Conservation (phyloP, 176 grass and related monocot species). For the Eragrostis curvula region DNA sequence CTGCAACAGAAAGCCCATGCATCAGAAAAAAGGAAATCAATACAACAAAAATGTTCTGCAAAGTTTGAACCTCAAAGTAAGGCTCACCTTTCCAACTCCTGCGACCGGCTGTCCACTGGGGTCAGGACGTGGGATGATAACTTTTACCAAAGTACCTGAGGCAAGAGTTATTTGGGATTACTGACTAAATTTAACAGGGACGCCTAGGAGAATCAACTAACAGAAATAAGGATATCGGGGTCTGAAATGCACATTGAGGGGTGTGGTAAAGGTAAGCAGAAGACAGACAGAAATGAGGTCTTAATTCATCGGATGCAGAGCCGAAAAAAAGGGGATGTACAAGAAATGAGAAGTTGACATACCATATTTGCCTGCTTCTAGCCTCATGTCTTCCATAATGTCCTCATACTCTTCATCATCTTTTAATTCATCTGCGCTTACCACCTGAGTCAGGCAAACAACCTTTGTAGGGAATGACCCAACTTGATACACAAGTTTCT, state of each 20-base stretch:
- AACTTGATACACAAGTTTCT: conserved; percentile 98
- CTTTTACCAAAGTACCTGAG: conserved; percentile 81
- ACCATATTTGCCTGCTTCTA: conserved; percentile 96
- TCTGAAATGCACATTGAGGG: background rate
- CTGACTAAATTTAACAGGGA: background rate
- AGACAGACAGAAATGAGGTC: background rate
- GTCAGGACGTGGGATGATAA: conserved; percentile 86
- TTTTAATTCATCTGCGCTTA: conserved; percentile 76
- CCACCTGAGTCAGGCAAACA: conserved; percentile 88
- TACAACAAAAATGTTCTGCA: background rate
- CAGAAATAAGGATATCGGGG: background rate
- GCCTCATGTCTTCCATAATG: conserved; percentile 98
- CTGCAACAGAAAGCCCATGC: conserved; percentile 38
- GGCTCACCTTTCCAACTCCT: conserved; percentile 80
- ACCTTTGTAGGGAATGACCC: conserved; percentile 87
- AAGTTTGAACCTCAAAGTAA: background rate
- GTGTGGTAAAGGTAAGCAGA: background rate
- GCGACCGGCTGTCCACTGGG: conserved; percentile 59
- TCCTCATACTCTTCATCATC: conserved; percentile 97
- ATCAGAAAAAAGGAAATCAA: background rate
- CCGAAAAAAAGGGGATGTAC: background rate
- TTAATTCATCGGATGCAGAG: background rate
- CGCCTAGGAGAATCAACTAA: conserved; percentile 2
- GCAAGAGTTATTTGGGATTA: background rate
- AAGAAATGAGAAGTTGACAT: background rate